Base-by-base conservation (phyloP, 306 rosid species). In the Malus domestica region DNA sequence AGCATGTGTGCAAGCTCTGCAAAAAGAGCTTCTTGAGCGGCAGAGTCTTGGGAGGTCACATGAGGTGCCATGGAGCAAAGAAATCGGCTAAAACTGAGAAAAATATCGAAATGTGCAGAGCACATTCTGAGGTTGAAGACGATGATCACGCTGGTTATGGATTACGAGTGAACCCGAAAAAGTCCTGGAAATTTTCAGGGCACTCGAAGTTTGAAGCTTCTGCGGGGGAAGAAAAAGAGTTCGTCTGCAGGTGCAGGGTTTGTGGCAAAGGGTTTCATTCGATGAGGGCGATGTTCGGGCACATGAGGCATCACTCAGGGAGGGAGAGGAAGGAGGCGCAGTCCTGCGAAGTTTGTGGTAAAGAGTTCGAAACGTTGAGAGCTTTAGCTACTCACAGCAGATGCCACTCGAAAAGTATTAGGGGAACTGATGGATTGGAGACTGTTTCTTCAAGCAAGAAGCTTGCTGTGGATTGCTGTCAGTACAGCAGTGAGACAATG, bases 271-370 rank as follows among this genome's bases (percentile, higher is more conserved):
- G 45, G 45, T 88, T 88, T 67, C 81, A 76, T 4, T 70, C 86
- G 4, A 23, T 68, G 64, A 81, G 70, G 55, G 87, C 88, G 15
- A 40, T 88, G 51, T 85, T 83, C 55, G 91, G 91, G 27, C 91
- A 88, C 38, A 81, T 85, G 91, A 81, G 89, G 70, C 83, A 81
- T 70, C 91, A 85, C 75, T 79, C 88, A 1, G 82, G 83, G 4
- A 79, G 55, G 58, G 30, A 71, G 23, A 83, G 74, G 85, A 75
- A 66, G 46, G 81, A 68, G 33, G n/a, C 74, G 64, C 65, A 62
- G 70, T 27, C 44, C 23, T 84, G 86, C 65, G 51, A 68, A 61
- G 86, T 81, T 77, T 81, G 83, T 23, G 81, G 74, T 8, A n/a
- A 75, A 78, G 85, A 68, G 57, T 87, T 85, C 51, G 71, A 35